A percentile compares a stretch with the other conserved stretches of the same genome.
phyloP scores from a whole-genome alignment of 2,329 filamentous ascomycete genomes.

The Bertia moriformis region DNA sequence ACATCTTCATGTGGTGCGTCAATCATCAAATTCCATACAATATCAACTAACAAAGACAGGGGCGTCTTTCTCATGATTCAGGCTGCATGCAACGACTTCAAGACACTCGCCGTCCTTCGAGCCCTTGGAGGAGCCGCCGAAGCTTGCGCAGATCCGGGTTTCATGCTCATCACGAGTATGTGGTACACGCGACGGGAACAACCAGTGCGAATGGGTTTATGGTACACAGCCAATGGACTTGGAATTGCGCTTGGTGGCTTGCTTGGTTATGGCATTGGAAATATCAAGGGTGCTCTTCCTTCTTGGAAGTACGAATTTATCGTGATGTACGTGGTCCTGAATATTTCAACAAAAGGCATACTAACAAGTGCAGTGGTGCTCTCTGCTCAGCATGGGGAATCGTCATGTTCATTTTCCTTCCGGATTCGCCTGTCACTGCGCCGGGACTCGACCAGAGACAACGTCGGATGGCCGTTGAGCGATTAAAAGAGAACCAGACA shows the following conservation, averaged over 20 bases:
- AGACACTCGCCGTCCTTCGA: conserved; percentile 31
- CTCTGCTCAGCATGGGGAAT: conserved; percentile 37
- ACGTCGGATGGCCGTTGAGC: conserved; percentile 9
- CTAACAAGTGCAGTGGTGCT: conserved; percentile 15
- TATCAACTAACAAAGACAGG: conserved; percentile 10
- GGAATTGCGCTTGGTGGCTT: conserved; percentile 37
- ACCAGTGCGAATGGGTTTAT: conserved; percentile 36
- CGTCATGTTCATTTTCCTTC: conserved; percentile 25
- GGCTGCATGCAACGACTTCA: conserved; percentile 32
- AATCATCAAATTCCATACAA: conserved; percentile 1
- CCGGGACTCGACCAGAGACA: conserved; percentile 14
- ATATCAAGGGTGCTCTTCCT: conserved; percentile 31
- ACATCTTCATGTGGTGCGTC: conserved; percentile 22
- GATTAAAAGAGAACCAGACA: conserved; percentile 13
- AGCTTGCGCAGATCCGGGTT: conserved; percentile 35
- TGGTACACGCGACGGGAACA: conserved; percentile 44
- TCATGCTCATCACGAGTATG: conserved; percentile 44
- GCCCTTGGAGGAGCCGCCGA: conserved; percentile 38
- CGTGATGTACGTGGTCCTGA: conserved; percentile 30
- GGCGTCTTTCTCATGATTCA: conserved; percentile 33
- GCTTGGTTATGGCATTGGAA: conserved; percentile 37
- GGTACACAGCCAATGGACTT: conserved; percentile 38
- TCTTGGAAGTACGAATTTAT: conserved; percentile 46
- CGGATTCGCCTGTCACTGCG: conserved; percentile 4
- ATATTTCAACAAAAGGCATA: neutral